A percentile compares a stretch with the other conserved stretches of the same genome.
Conservation (phyloP, 2,329 filamentous ascomycete species). For the Sporothrix pseudoabietina region DNA sequence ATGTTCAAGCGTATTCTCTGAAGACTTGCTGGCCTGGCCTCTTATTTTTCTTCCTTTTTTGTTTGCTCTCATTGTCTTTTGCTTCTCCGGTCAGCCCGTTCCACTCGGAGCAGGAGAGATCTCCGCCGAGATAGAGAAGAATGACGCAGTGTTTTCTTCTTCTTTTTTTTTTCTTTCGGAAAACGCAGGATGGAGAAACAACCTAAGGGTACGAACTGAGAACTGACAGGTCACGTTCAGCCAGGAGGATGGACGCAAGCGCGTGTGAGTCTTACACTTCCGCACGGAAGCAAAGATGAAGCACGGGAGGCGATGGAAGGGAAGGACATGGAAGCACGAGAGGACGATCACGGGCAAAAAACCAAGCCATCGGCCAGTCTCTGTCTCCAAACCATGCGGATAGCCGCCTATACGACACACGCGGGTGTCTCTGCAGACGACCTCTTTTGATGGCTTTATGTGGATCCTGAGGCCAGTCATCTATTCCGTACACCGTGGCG, state of each 20-base stretch:
- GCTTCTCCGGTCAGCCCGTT: background rate
- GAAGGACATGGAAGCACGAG: background rate
- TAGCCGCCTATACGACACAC: slow-evolving; percentile 3
- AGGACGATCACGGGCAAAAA: background rate
- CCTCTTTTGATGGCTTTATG: background rate
- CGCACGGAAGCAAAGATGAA: slow-evolving; percentile 18
- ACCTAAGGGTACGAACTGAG: background rate
- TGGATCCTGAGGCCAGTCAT: background rate
- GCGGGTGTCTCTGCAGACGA: background rate
- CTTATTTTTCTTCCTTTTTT: no score
- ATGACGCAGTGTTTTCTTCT: background rate
- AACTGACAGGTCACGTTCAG: slow-evolving; percentile 16
- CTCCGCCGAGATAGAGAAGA: background rate
- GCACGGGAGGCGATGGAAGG: background rate
- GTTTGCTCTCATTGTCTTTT: background rate
- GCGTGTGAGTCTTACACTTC: background rate
- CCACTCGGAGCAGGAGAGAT: background rate
- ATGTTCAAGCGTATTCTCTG: background rate
- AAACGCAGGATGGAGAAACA: background rate
- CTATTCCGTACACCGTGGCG: background rate
- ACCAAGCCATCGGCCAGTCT: background rate
- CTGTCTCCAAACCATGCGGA: background rate
- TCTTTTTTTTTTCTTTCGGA: no score
- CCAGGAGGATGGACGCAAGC: slow-evolving; percentile 15
- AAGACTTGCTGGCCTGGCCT: background rate